Evolutionary conservation across 2,329 filamentous ascomycete genomes (phyloP), one percentile per base, ranked within the genome.

Genomic region (Aspergillus eucalypticola): DNA sequence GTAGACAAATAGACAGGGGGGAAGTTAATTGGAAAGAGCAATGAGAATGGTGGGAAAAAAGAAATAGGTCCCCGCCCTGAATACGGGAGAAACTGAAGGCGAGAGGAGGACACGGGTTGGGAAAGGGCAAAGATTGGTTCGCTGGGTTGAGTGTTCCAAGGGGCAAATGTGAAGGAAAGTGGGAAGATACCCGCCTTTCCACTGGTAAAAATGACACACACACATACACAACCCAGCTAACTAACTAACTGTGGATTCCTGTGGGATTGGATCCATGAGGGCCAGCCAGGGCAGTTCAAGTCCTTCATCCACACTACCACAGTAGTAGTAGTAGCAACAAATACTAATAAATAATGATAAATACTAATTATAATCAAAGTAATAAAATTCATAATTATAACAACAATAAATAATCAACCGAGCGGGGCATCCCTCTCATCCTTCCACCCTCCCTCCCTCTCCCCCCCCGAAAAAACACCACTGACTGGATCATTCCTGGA

Each of bases 401-500:
- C 35, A 42, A 51, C 25, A 19, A 41, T 32, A n/a, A 53, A 41
- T 35, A 35, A 35, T 35, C 29, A 35, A 35, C 29, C 29, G 29
- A 35, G 29, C 29, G 29, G 29, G 29, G 29, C 29, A 35, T 35
- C 29, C 29, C 29, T 35, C 29, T 35, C 29, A 13, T 35, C 29
- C 29, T 35, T 35, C 29, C 29, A 13, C 29, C 29, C 27, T 29
- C 27, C 27, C 27, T 10, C 11, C 29, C 11, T 11, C 11, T 27
- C 15, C 25, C 35, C 63, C 56, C 58, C 63, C 49, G 7, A 25
- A 53, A 60, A 57, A 64, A 52, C 29, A 35, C 29, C 10, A 52
- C 42, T 54, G 58, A 59, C 58, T 58, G 48, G 59, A 64, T 60
- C 46, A 60, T 64, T 64, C 57, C 58, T 58, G 60, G 54, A 61